Evolutionary conservation across 2,329 filamentous ascomycete genomes (phyloP).

Genomic region (Pseudogymnoascus sp.): DNA sequence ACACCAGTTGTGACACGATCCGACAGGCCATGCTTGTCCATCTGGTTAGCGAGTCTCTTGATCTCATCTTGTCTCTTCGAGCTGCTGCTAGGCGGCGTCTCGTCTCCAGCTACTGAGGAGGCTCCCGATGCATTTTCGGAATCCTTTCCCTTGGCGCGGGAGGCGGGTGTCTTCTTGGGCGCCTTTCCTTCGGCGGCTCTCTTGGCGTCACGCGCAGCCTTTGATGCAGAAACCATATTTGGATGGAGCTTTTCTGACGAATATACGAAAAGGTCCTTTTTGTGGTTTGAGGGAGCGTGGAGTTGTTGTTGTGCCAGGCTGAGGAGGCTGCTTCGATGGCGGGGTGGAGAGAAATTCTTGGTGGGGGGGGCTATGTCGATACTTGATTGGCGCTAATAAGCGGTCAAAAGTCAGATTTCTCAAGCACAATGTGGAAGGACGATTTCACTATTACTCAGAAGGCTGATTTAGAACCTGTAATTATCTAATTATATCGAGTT

Average conservation of each 20-base stretch:
- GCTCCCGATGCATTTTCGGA: slow-evolving; percentile 58
- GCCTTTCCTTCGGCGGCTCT: slow-evolving; percentile 64
- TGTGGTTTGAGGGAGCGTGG: slow-evolving; percentile 3
- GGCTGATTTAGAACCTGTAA: background rate
- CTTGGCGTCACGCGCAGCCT: slow-evolving; percentile 64
- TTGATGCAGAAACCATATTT: slow-evolving; percentile 61
- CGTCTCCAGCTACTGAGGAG: slow-evolving; percentile 63
- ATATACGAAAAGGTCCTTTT: slow-evolving; percentile 6
- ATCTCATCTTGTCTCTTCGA: slow-evolving; percentile 67
- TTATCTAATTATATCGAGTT: background rate
- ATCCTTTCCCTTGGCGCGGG: slow-evolving; percentile 49
- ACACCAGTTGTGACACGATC: slow-evolving; percentile 98
- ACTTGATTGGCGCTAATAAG: slow-evolving; percentile 10
- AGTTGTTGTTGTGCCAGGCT: slow-evolving; percentile 2
- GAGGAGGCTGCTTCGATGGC: slow-evolving; percentile 8
- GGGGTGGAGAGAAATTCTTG: slow-evolving; percentile 10
- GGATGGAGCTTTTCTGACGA: slow-evolving; percentile 4
- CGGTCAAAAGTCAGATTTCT: slow-evolving; percentile 10
- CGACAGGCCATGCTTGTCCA: slow-evolving; percentile 92
- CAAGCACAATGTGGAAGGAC: slow-evolving; percentile 1
- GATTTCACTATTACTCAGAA: background rate
- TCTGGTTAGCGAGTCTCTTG: slow-evolving; percentile 80
- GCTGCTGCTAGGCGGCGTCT: slow-evolving; percentile 59
- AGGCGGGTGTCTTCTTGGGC: slow-evolving; percentile 68
- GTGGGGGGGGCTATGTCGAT: slow-evolving; percentile 7